Evolutionary conservation across 108 stramenopile species (phyloP), one percentile per base, ranked within the genome.

Genomic region (Fragilaria radians): DNA sequence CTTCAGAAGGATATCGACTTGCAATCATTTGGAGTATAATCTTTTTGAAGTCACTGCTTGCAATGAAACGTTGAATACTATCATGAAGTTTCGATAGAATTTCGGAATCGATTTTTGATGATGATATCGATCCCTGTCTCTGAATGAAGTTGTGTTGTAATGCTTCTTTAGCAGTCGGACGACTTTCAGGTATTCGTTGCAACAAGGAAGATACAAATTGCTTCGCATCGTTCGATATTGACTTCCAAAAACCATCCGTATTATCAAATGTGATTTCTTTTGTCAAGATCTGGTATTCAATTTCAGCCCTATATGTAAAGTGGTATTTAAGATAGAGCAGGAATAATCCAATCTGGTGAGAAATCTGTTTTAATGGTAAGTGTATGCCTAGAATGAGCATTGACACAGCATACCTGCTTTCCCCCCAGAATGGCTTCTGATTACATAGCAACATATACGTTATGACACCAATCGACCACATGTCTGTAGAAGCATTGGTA

Each of bases 11-110:
- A 1, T 76, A 78, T 45, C 76, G 72, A 56, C 86, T 77, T 9
- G 90, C 90, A 21, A 92, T 66, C 7, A 92, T 73, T 62, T 79
- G 81, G 9, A 88, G 58, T n/a, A 83, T 87, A 28, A 92, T 66
- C 55, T 70, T 78, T 65, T 82, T 81, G 28, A 92, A 62, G 36
- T 83, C 74, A 23, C 77, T 68, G 24, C 78, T 65, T 7, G 50
- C 65, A 21, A 67, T 67, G 48, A 78, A 89, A 59, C 46, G 77
- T 49, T 49, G 54, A 48, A 76, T 62, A 66, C 62, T 66, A 14
- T 57, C 55, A 7, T 59, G 66, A 18, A 69, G 26, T 31, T 69
- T 66, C 33, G 59, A 48, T 17, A 64, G 61, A 11, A 71, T 28
- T 9, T 52, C 27, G 7, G 25, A 21, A 28, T 48, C 28, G 0